Base-by-base conservation (phyloP, 225 moss, liverwort and hornwort genomes). In the Asterella californica region DNA sequence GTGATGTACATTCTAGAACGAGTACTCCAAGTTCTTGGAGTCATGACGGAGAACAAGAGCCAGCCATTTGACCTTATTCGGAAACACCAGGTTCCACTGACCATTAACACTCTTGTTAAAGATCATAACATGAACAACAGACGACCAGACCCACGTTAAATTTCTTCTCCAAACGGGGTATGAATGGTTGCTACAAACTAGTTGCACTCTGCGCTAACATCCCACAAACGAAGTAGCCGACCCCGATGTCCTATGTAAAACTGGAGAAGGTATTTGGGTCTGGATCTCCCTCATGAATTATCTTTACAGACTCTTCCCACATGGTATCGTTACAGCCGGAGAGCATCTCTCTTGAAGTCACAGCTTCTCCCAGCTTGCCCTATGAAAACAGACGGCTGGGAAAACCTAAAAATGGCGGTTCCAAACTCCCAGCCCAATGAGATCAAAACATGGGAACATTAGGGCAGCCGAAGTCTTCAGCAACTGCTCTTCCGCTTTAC, bases 391-490 rank as follows among this genome's bases (percentile, higher is more conserved):
- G 75, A 75, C 18, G 57, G 30, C 75, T 76, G 24, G 36, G 75
- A 75, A 59, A 38, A 76, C 38, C 57, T 12, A 22, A 5, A 60
- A 76, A 36, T 59, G 75, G 57, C 37, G 59, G 75, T 32, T 38
- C 0, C 10, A 36, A 59, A 59, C 52, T 59, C 59, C 74, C 53
- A 74, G 74, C 52, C 50, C 30, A 48, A 54, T 54, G 32, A 76
- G 75, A 76, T 76, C 75, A 76, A 76, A 76, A 76, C 57, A 59
- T 76, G 33, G 34, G 75, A 59, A 76, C 75, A 76, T 19, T 36
- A 60, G 9, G 75, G 37, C 75, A 76, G 59, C 57, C 59, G 59
- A 36, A 10, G 34, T 25, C 54, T 57, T 59, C 75, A 76, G 33
- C 59, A 38, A n/a, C 75, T 76, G 75, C 57, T 76, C 57, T 59